Base-by-base conservation (phyloP, 192 early-diverging fungal species). In the Backusella mclennaniae region DNA sequence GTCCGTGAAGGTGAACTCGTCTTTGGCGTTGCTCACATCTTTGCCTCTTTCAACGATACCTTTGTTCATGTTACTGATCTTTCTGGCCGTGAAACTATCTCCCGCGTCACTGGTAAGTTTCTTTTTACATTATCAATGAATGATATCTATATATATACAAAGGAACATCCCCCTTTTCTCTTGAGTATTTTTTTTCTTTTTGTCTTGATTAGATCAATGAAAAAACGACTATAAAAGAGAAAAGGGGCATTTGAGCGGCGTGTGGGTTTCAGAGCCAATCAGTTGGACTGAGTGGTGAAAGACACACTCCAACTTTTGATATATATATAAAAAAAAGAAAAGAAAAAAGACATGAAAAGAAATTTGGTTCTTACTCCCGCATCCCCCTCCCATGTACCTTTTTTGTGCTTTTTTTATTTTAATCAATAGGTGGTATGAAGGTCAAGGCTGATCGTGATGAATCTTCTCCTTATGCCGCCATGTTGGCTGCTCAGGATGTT, bases 401-500 rank as follows among this genome's bases (percentile, higher is more conserved):
- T 77, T 73, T 68, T 73, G 39, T 67, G 67, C 74, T 35, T 74
- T 73, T 66, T 53, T 56, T 59, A 12, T 11, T 26, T n/a, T 71
- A 59, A 12, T 71, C 23, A 59, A 67, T 81, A 96, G 97, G 97
- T 91, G 98, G 98, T 80, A 99, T 99, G 98, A 99, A 97, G 92
- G 98, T 99, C 81, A 99, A 99, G 94, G 95, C 97, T 70, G 98
- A 99, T 87, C 96, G 98, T 92, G 98, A 99, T 85, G 98, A 99
- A 87, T 96, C 97, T 67, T 98, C 98, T 78, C 96, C 98, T 79
- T 99, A 99, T 87, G 98, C 98, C 77, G 97, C 98, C 79, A 99
- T 99, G 98, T 92, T 99, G 88, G 98, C 98, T 73, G 93, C 96
- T 80, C 97, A 99, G 91, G 96, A 99, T 84, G 98, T 98, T 84